These are phyloP conservation scores for Boletus sensibilis DNA, from an alignment of 768 basidiomycete genomes.

Conservation along the genomic window DNA sequence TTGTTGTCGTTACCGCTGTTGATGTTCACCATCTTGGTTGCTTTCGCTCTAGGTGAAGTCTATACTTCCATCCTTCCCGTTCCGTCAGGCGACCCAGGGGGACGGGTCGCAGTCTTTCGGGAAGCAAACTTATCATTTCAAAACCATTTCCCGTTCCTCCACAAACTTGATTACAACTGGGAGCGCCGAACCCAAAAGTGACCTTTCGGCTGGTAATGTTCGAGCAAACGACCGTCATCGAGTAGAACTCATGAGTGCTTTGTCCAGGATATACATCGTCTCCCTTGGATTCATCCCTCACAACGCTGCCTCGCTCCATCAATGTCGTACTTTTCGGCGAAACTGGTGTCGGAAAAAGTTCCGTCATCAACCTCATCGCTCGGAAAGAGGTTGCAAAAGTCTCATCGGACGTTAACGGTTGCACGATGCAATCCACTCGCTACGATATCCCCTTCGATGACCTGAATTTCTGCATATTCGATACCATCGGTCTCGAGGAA, in stretches of 20 bases:
- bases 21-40: neutral
- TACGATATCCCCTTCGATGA: slow-evolving; percentile 29
- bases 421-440: slow-evolving; percentile 34
- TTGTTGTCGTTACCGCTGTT: neutral
- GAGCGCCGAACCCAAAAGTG: neutral
- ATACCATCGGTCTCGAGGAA: slow-evolving; percentile 38
- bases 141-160: neutral
- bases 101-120: neutral
- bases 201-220: slow-evolving; percentile 10
- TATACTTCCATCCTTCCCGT: neutral
- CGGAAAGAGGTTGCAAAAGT: slow-evolving; percentile 21
- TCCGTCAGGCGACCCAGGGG: neutral
- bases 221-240: neutral
- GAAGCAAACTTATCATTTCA: neutral
- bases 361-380: slow-evolving; percentile 33
- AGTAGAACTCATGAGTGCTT: slow-evolving; percentile 6
- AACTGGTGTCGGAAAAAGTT: slow-evolving; percentile 36
- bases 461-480: slow-evolving; percentile 27
- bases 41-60: slow-evolving; percentile 5
- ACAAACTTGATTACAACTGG: neutral
- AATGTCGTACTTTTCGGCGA: slow-evolving; percentile 46
- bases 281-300: neutral
- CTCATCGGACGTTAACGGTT: slow-evolving; percentile 31
- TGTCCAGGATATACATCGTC: neutral
- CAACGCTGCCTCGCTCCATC: slow-evolving; percentile 3